Percentiles rank a stretch among this genome's conserved stretches.
phyloP scores from a whole-genome alignment of 75 land plant species.

The Cupressus sempervirens region DNA sequence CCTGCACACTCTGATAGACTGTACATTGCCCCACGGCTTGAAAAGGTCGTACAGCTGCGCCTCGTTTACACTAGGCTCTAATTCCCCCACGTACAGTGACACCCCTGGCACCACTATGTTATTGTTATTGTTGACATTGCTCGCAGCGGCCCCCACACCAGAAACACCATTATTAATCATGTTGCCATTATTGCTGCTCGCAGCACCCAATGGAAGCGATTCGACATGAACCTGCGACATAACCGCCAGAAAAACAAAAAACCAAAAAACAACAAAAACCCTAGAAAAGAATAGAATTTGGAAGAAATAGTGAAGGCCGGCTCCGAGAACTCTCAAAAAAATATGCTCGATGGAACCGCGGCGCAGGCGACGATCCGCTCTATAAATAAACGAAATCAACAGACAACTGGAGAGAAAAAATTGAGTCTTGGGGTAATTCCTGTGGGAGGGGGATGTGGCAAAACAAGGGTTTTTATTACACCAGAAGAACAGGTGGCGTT shows the following conservation, averaged over 20 bases:
- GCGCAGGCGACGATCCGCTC: background rate
- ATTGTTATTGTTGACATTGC: background rate
- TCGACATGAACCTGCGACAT: conserved; percentile 26
- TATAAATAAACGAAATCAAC: background rate
- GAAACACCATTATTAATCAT: background rate
- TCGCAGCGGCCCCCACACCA: background rate
- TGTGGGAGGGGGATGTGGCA: background rate
- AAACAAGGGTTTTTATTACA: background rate
- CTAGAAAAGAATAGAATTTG: background rate
- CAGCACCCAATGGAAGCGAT: background rate
- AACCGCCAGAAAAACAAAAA: background rate
- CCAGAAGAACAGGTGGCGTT: background rate
- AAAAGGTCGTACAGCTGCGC: conserved; percentile 59
- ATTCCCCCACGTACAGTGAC: conserved; percentile 71
- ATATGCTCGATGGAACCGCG: conserved; percentile 6
- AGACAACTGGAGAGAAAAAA: background rate
- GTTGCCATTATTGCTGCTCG: background rate
- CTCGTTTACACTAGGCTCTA: conserved; percentile 40
- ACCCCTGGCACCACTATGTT: conserved; percentile 2
- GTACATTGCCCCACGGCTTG: conserved; percentile 47
- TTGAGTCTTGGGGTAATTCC: background rate
- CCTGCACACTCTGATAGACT: conserved; percentile 55
- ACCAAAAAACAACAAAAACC: background rate
- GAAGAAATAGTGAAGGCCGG: conserved; percentile 1
- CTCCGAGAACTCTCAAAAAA: conserved; percentile 1